Conservation (phyloP, 306 rosid species). For the Rosa chinensis region DNA sequence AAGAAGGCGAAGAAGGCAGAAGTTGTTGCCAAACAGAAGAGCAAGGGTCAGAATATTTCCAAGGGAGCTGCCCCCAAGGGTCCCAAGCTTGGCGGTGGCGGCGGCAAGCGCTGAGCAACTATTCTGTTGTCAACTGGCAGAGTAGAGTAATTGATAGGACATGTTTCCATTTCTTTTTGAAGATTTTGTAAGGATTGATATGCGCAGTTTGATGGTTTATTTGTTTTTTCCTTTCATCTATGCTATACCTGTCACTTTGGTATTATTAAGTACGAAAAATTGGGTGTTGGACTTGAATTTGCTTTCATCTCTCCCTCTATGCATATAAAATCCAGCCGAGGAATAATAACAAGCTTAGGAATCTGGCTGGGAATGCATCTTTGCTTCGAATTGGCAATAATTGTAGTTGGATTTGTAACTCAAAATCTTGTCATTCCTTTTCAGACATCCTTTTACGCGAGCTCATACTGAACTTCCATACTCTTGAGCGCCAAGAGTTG, state of each 20-base stretch:
- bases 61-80: slow-evolving; percentile 76
- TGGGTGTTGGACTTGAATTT: background rate
- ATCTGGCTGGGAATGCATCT: background rate
- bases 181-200: slow-evolving; percentile 29
- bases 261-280: slow-evolving; percentile 10
- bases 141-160: slow-evolving; percentile 25
- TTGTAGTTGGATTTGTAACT: background rate
- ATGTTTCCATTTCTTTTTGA: slow-evolving; percentile 19
- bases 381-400: background rate
- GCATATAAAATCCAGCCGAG: background rate
- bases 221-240: slow-evolving; percentile 16
- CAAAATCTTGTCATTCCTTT: background rate
- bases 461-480: background rate
- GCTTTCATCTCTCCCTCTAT: background rate
- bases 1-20: slow-evolving; percentile 91
- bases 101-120: slow-evolving; percentile 69
- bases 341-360: background rate
- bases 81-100: slow-evolving; percentile 87
- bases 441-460: background rate
- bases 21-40: slow-evolving; percentile 12
- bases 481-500: background rate
- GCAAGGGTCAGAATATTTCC: slow-evolving; percentile 45
- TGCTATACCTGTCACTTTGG: slow-evolving; percentile 20
- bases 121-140: slow-evolving; percentile 16
- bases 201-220: slow-evolving; percentile 1